Evolutionary conservation across 805 yeast species (phyloP), one percentile per base, ranked within the genome.

Genomic region (Pachysolen tannophilus): DNA sequence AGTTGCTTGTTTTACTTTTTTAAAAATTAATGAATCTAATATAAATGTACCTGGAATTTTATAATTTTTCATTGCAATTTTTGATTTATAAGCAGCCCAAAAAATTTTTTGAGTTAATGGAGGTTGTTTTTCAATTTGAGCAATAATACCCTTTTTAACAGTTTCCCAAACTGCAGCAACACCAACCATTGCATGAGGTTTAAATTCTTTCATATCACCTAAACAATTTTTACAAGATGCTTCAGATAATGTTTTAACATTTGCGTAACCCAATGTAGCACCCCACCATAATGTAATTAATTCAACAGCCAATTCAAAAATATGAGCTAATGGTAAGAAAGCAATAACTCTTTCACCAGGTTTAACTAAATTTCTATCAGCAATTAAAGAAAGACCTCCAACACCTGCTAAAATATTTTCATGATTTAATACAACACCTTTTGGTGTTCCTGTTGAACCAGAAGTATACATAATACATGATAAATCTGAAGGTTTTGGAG

Each of bases 151-250:
- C 67, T 92, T 92, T 60, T 88, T 82, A 42, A 92, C 85, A 26
- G 82, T 71, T 67, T 92, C 98, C 95, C 96, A 92, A 35, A 92
- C 97, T 4, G 97, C 95, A 13, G 97, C 97, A 38, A 92, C 98
- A 60, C 96, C 98, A 45, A 87, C 96, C 95, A 92, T 83, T 47
- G 88, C 61, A 5, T 96, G 83, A 40, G 98, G 98, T 57, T 77
- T 70, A 61, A 87, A 83, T 52, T 82, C 83, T 38, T 69, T 73
- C 66, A 92, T 73, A 58, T 92, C 98, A 51, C 96, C 90, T 38
- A 72, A 63, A 65, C 95, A 87, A 63, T 92, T 83, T 50, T 73
- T 78, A 53, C 83, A 76, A 2, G 94, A 84, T 2, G 70, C 65
- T 44, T 83, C 94, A 15, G 94, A 77, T 47, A 92, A 66, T 20